Evolutionary conservation across 352 stramenopile genomes (phyloP).

Genomic region (Globisporangium canariense): DNA sequence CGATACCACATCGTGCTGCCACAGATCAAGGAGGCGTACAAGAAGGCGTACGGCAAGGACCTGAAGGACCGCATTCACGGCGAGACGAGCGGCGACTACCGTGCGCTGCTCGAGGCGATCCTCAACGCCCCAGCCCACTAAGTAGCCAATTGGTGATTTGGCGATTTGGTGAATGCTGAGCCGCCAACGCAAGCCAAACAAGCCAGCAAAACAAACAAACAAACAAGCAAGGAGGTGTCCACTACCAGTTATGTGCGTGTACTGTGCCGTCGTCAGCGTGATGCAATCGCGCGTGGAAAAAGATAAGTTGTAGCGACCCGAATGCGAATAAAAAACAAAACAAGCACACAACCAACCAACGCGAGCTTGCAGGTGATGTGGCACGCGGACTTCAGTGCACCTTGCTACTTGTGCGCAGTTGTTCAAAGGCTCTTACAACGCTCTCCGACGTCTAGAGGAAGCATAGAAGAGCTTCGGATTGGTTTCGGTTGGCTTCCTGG

Average conservation of each 20-base stretch:
- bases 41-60: slow-evolving; percentile 74
- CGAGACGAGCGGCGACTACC: slow-evolving; percentile 75
- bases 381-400: too few relatives aligned
- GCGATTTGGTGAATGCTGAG: background rate
- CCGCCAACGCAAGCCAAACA: background rate
- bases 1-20: slow-evolving; percentile 76
- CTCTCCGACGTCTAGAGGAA: too few relatives aligned
- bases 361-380: too few relatives aligned
- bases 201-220: background rate
- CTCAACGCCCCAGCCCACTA: slow-evolving; percentile 34
- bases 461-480: too few relatives aligned
- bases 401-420: too few relatives aligned
- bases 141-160: background rate
- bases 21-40: slow-evolving; percentile 74
- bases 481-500: too few relatives aligned
- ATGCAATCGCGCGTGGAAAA: background rate
- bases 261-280: background rate
- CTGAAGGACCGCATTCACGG: slow-evolving; percentile 79
- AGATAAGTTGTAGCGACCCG: background rate
- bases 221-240: background rate
- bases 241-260: slow-evolving; percentile 1
- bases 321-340: background rate
- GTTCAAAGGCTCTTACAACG: too few relatives aligned
- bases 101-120: slow-evolving; percentile 59
- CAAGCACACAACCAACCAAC: background rate